Evolutionary conservation across 2,329 filamentous ascomycete genomes (phyloP), one percentile per base, ranked within the genome.

Genomic region (Aspergillus unguis): DNA sequence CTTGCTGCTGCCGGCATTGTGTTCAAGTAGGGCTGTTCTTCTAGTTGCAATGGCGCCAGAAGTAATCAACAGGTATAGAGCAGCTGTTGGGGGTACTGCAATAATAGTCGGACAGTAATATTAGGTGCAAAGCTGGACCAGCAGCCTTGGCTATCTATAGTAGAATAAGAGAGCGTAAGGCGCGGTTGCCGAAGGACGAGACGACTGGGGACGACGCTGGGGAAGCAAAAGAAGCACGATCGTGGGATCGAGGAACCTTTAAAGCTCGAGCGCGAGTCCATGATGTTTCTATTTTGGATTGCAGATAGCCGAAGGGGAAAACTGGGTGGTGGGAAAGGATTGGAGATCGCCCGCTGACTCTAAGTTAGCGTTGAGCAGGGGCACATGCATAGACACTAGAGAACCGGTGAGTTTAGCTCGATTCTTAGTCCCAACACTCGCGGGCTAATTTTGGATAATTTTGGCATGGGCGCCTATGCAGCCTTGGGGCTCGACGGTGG

Each of bases 111-210:
- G 26, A 33, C 41, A n/a, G 37, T 43, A 57, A 51, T 59, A 64
- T 66, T 53, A 52, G 31, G 63, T 56, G 66, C 64, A 71, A 73
- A 73, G 66, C 69, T 71, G 68, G 63, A 61, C 71, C 71, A 67
- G 71, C 71, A 73, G 71, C 64, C 62, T 69, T 65, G 64, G 62
- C 65, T 62, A 58, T 69, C 64, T 70, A 66, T 60, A 43, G 52
- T 57, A 62, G 55, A 45, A 52, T 58, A 64, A 53, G 52, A 57
- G 55, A 62, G 61, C 56, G 59, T 60, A 65, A 64, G 61, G 59
- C 58, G 59, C 59, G 52, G 58, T 52, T 54, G 49, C 53, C 56
- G 52, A 60, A 55, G 53, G 52, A 61, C 44, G 55, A 57, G 51
- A 52, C 56, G 55, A 57, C 48, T 50, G 47, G 50, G 54, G 53